Evolutionary conservation across 2,329 filamentous ascomycete species (phyloP), one percentile per base, ranked within the genome.

Genomic region (Sporothrix luriei): DNA sequence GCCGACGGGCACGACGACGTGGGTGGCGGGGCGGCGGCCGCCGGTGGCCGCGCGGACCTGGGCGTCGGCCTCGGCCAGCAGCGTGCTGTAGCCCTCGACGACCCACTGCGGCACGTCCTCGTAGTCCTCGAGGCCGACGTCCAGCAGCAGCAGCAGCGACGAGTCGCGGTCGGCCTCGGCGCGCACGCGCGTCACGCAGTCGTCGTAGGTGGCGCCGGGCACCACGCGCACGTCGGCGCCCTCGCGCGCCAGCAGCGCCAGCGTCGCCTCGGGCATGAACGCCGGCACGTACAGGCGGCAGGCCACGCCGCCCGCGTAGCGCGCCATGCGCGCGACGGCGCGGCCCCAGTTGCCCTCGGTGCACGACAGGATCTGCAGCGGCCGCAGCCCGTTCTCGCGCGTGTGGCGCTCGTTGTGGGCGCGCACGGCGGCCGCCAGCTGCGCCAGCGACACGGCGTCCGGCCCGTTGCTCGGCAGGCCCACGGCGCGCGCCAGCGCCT

Each of bases 261-360:
- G 80, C 0, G 89, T 90, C 1, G 79, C 78, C 6, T 78, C 75
- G 57, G 85, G 81, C 82, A 92, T 87, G 29, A 81, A 82, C 0
- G 75, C 75, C 0, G 91, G 90, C 0, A 93, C 89, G 73, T 87
- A 90, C 11, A 94, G 79, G 10, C 64, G 46, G 43, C 59, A 66
- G 6, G 71, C 16, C 2, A 68, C 13, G 88, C 81, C 52, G 51
- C 69, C 69, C 4, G 49, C 9, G 48, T 62, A 67, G 24, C 78
- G 80, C 0, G 85, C 89, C 87, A 94, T 92, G 7, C 85, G 82
- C 0, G 90, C 89, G 1, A 93, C 84, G 0, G 92, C 91, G 1
- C 91, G 82, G 0, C 92, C 91, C 81, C 91, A 90, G 73, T 94
- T 94, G 0, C 91, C 92, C 64, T 92, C 91, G 0, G 90, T 92